phyloP scores from a whole-genome alignment of 345 rosid genomes.

The Citrus sp. region DNA sequence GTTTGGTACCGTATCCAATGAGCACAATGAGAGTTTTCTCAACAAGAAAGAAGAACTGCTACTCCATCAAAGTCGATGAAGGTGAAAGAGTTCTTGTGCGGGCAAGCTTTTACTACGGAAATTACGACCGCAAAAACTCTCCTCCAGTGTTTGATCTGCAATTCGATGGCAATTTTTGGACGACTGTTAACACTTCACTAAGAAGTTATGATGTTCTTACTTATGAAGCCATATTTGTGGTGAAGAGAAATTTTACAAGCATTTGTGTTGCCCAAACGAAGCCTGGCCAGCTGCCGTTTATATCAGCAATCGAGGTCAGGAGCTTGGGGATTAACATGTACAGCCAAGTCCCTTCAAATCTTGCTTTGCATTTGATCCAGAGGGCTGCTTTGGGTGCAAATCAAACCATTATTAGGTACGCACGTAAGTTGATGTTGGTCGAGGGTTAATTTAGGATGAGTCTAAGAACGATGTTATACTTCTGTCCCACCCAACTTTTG shows the following conservation, averaged over 20 bases:
- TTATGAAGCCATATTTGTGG: slow-evolving; percentile 14
- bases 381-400: slow-evolving; percentile 13
- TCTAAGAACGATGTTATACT: too few species aligned
- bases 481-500: too few species aligned
- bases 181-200: slow-evolving; percentile 4
- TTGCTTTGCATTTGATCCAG: slow-evolving; percentile 4
- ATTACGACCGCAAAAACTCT: slow-evolving; percentile 19
- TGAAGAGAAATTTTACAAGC: slow-evolving; percentile 9
- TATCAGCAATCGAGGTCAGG: slow-evolving; percentile 26
- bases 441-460: too few species aligned
- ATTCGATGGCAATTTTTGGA: slow-evolving; percentile 28
- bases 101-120: slow-evolving; percentile 25
- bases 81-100: slow-evolving; percentile 15
- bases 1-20: slow-evolving; percentile 2
- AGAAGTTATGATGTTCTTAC: not conserved
- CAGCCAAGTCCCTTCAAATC: not conserved
- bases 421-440: too few species aligned
- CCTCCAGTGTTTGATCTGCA: slow-evolving; percentile 28
- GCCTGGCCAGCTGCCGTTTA: slow-evolving; percentile 26
- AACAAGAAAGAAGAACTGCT: slow-evolving; percentile 27
- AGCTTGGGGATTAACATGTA: slow-evolving; percentile 20
- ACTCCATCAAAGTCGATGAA: not conserved
- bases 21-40: slow-evolving; percentile 25
- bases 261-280: slow-evolving; percentile 29
- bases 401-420: not conserved